Base-by-base conservation (phyloP, 352 stramenopile species). In the Globisporangium sylvaticum region DNA sequence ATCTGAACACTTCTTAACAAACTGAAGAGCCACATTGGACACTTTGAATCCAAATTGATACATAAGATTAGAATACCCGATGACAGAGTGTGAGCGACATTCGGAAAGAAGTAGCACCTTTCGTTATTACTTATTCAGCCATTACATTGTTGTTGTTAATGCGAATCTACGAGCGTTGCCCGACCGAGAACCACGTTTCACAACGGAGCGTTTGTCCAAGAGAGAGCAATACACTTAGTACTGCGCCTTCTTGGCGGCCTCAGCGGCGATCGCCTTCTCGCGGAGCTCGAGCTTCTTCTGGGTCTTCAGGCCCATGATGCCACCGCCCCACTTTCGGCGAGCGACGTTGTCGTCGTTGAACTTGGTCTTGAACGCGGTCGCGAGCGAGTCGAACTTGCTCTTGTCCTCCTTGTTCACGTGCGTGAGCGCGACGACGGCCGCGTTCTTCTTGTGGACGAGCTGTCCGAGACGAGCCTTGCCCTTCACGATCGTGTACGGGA, bases 301-400 rank as follows among this genome's bases (percentile, higher is more conserved):
- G 64, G 98, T 99, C 96, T 99, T 99, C 67, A 99, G 88, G 80
- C 98, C 98, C 97, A 99, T 99, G 81, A 99, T 98, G 78, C 97
- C 97, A 76, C 97, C 98, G 77, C 97, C 97, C 97, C 97, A 99
- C 85, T 99, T 99, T 69, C 96, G 89, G 75, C 96, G 78, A 22
- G 85, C 65, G 1, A 84, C 79, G 27, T 80, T 72, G 75, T 98
- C 97, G 69, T 99, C 94, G 84, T 99, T 99, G 94, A 98, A 99
- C 86, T 99, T 97, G 69, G 95, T 82, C 68, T 90, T 96, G 81
- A 98, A 99, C 53, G 93, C 83, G 60, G 95, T 72, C 60, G 89
- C 70, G 27, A 99, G 89, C 55, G 94, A 93, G 75, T 98, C 90
- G 60, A 99, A 94, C 77, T 98, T 98, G 65, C 88, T 87, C 76